Evolutionary conservation across 2,329 filamentous ascomycete species (phyloP).

Genomic region (Rugonectria rugulosa): DNA sequence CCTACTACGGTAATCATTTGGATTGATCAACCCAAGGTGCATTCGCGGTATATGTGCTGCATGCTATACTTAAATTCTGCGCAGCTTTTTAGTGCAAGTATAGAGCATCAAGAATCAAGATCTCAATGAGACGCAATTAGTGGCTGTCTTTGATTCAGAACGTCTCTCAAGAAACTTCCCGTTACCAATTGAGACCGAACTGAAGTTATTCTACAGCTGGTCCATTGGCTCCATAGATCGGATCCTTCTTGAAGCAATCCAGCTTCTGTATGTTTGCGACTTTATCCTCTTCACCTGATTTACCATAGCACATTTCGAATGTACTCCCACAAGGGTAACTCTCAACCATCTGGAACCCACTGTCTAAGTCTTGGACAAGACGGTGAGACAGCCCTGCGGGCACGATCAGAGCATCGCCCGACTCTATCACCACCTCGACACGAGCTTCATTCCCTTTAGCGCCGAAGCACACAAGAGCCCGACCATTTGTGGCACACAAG

Average conservation of each 20-base stretch:
- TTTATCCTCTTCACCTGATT: conserved; percentile 48
- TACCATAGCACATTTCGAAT: conserved; percentile 79
- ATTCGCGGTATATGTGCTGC: no score
- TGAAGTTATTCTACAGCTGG: conserved; percentile 10
- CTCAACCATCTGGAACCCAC: conserved; percentile 72
- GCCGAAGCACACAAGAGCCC: conserved; percentile 70
- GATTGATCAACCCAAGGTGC: no score
- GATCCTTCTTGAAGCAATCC: conserved; percentile 28
- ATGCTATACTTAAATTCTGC: no score
- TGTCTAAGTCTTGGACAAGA: conserved; percentile 61
- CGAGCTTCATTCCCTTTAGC: conserved; percentile 66
- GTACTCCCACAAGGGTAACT: conserved; percentile 64
- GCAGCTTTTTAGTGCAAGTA: no score
- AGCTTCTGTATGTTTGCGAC: conserved; percentile 17
- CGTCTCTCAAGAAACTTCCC: no score
- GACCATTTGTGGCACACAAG: conserved; percentile 65
- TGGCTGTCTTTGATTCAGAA: no score
- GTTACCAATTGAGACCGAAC: no score
- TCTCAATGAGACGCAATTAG: no score
- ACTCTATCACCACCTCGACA: conserved; percentile 62
- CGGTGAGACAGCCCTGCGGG: conserved; percentile 72
- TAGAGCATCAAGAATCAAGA: no score
- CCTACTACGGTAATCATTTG: no score
- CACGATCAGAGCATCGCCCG: conserved; percentile 70
- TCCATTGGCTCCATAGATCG: conserved; percentile 26